phyloP scores from a whole-genome alignment of 345 rosid genomes.

The Barbarea vulgaris region DNA sequence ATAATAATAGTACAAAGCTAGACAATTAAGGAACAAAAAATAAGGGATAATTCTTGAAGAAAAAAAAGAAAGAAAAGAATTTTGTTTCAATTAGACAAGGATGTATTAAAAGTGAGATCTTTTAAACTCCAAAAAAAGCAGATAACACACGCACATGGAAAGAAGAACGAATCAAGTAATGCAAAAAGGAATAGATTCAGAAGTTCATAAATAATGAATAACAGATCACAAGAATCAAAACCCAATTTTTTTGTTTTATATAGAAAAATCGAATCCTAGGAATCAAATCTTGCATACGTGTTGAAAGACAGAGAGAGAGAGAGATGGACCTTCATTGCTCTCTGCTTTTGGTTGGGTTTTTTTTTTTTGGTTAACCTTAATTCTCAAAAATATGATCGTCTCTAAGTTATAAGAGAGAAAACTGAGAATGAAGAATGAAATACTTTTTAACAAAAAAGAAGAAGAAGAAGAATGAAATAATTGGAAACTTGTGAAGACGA shows the following conservation, averaged over 20 bases:
- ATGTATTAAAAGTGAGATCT: background rate
- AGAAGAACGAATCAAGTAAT: background rate
- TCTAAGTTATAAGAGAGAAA: conserved; percentile 1
- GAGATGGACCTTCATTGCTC: conserved; percentile 64
- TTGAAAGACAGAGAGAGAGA: conserved; percentile 21
- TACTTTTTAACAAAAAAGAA: no score
- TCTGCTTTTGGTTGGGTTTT: background rate
- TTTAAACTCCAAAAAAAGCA: background rate
- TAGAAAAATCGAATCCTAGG: conserved; percentile 12
- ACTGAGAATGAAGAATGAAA: conserved; percentile 12
- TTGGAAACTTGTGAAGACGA: conserved; percentile 28
- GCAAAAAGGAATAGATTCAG: conserved; percentile 10
- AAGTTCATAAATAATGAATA: background rate
- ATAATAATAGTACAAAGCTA: no score
- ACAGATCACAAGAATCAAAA: conserved; percentile 36
- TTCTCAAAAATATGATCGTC: conserved; percentile 12
- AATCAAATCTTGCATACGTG: conserved; percentile 34
- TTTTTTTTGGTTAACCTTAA: background rate
- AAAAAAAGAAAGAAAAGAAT: no score
- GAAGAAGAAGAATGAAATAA: conserved; percentile 31
- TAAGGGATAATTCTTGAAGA: background rate
- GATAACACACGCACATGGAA: background rate
- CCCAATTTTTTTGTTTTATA: background rate
- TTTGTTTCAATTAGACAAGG: background rate
- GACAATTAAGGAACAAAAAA: background rate